A percentile compares a stretch with the other conserved stretches of the same genome.
These are phyloP conservation scores for Scleroderma citrinum DNA, from an alignment of 768 basidiomycete genomes.

Conservation along the genomic window DNA sequence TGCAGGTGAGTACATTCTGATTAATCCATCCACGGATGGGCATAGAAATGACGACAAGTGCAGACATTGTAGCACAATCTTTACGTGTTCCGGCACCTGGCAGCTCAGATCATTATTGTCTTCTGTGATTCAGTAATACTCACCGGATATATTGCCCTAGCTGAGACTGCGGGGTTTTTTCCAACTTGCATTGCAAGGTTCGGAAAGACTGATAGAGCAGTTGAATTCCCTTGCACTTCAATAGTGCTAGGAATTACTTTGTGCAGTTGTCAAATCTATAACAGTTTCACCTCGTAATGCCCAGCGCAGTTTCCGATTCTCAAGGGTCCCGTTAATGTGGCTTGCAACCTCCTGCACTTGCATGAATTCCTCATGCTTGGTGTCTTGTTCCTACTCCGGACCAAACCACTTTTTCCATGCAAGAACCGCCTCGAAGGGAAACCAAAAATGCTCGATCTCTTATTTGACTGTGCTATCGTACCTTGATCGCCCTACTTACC, in stretches of 20 bases:
- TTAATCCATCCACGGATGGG: too few species aligned
- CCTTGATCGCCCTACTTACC: conserved; percentile 24
- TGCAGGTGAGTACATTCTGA: conserved; percentile 13
- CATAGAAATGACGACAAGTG: not conserved
- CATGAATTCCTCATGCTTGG: conserved; percentile 10
- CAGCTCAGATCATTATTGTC: conserved; percentile 12
- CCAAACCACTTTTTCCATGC: conserved; percentile 3
- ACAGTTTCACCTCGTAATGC: not conserved
- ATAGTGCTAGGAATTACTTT: conserved; percentile 4
- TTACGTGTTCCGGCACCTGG: conserved; percentile 19
- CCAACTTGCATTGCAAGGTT: conserved; percentile 19
- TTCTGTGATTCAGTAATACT: conserved; percentile 19
- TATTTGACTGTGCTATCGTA: conserved; percentile 3
- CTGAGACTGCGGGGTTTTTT: conserved; percentile 20
- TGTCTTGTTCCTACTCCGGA: conserved; percentile 11
- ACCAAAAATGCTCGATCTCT: conserved; percentile 13
- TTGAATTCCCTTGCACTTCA: conserved; percentile 9
- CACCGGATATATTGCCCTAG: conserved; percentile 12
- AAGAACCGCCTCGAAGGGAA: conserved; percentile 9
- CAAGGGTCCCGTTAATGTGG: conserved; percentile 15
- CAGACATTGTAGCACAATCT: conserved; percentile 21
- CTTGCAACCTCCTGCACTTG: conserved; percentile 23
- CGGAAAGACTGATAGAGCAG: conserved; percentile 15
- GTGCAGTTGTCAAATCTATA: not conserved
- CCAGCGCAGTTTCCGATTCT: conserved; percentile 9